A percentile compares a stretch with the other conserved stretches of the same genome.
phyloP scores from a whole-genome alignment of 2,329 filamentous ascomycete genomes.

The Piedraia hortae region DNA sequence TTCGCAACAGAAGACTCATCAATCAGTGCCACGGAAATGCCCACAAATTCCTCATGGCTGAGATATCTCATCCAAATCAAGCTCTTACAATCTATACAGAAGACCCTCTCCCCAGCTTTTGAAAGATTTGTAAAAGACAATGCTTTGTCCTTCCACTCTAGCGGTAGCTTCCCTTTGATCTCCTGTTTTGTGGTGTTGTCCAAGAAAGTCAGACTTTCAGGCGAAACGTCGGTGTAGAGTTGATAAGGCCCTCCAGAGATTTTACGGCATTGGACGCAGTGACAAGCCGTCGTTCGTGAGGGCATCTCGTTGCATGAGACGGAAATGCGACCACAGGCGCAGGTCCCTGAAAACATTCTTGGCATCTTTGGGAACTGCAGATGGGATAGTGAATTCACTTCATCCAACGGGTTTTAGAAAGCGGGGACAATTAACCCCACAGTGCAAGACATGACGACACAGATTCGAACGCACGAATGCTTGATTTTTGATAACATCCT shows the following conservation, averaged over 20 bases:
- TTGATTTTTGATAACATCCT: background rate
- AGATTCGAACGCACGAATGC: no score
- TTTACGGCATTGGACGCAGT: constrained; percentile 7
- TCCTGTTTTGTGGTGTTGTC: constrained; percentile 5
- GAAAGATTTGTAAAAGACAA: constrained; percentile 2
- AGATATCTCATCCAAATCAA: constrained; percentile 6
- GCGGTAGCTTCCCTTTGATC: constrained; percentile 3
- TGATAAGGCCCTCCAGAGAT: constrained; percentile 6
- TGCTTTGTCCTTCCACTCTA: background rate
- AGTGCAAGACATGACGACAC: no score
- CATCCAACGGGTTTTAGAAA: no score
- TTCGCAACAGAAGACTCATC: constrained; percentile 5
- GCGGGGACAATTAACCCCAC: no score
- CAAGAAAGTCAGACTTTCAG: constrained; percentile 3
- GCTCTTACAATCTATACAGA: constrained; percentile 5
- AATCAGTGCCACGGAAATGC: constrained; percentile 3
- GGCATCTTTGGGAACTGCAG: no score
- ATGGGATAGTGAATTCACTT: no score
- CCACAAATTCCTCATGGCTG: constrained; percentile 2
- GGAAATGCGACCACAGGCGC: constrained; percentile 6
- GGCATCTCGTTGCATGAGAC: constrained; percentile 3
- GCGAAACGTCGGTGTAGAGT: constrained; percentile 4
- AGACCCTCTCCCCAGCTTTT: constrained; percentile 4
- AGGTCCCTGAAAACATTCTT: constrained; percentile 7
- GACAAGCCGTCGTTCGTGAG: constrained; percentile 3